Base-by-base conservation (phyloP, 768 basidiomycete species). In the Termitomyces eurrhizus region DNA sequence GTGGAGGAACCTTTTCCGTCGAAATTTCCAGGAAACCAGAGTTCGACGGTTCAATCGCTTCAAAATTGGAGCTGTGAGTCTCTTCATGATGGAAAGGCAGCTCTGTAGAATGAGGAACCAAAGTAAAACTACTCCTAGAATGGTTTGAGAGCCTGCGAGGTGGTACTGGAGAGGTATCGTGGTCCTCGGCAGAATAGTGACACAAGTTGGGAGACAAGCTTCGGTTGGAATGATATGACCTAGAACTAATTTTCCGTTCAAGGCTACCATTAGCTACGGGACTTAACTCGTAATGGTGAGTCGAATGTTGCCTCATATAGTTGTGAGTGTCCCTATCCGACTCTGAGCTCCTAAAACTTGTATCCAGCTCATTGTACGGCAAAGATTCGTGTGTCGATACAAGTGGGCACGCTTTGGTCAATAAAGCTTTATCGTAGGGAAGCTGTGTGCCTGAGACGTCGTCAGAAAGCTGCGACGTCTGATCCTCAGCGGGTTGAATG, bases 401-500 rank as follows among this genome's bases (percentile, higher is more conserved):
- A 44, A 14, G 21, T 7, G 53, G 33, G 12, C n/a, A 56, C n/a
- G 53, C 41, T 29, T 59, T 44, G 44, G n/a, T 16, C 12, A 32
- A 33, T 3, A 3, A 14, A 7, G 18, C 4, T 21, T n/a, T 24
- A 56, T 60, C 46, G 6, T 24, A 39, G 9, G 44, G 37, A 21
- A 41, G 16, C 16, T 58, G 49, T 12, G 33, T 14, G 9, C 26
- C 24, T 33, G 46, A 32, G 48, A 37, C 48, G 21, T 49, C 18
- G n/a, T 46, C 52, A 37, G 32, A 44, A 39, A 45, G 37, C 14
- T 50, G 29, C 33, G 46, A 11, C 33, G 24, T 18, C 39, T 63
- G 59, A 57, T 62, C 50, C 33, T 56, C 62, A 9, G 69, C 75
- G 2, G 74, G 76, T 52, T 75, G 75, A 26, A 78, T 77, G 37